Evolutionary conservation across 345 rosid species (phyloP).

Genomic region (Erodium maritimum): DNA sequence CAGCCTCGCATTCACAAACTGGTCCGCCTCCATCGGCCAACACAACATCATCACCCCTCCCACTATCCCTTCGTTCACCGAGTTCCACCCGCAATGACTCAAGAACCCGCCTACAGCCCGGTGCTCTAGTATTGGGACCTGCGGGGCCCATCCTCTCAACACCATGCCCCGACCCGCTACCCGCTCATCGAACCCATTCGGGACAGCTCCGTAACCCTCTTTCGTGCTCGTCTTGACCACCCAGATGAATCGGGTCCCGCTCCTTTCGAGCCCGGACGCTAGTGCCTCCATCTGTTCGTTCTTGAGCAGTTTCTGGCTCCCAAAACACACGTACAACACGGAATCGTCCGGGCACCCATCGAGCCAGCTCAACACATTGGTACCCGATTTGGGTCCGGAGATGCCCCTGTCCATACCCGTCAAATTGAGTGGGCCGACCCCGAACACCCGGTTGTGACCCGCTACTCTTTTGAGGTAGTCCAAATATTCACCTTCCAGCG

Average conservation of each 20-base stretch:
- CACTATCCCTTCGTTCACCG: constrained; percentile 4
- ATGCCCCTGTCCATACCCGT: constrained; percentile 18
- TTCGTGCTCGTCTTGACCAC: not conserved
- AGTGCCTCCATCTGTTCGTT: constrained; percentile 37
- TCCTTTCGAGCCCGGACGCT: constrained; percentile 20
- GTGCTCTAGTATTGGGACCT: constrained; percentile 10
- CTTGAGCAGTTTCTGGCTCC: constrained; percentile 38
- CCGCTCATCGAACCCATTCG: constrained; percentile 9
- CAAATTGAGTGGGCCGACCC: constrained; percentile 44
- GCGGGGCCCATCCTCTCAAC: constrained; percentile 14
- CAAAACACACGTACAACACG: constrained; percentile 54
- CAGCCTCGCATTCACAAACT: too few species aligned
- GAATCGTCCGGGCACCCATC: constrained; percentile 38
- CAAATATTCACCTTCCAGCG: constrained; percentile 32
- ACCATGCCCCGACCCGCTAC: constrained; percentile 6
- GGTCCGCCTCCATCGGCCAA: too few species aligned
- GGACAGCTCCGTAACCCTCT: not conserved
- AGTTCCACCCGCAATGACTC: constrained; percentile 12
- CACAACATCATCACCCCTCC: too few species aligned
- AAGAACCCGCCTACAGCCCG: constrained; percentile 10
- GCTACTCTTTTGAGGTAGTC: constrained; percentile 20
- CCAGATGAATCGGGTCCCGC: constrained; percentile 8
- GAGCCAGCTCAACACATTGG: constrained; percentile 30
- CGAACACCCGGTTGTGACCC: constrained; percentile 39
- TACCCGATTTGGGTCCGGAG: not conserved